phyloP scores from a whole-genome alignment of 257 asterid species.

The Henckelia pumila region DNA sequence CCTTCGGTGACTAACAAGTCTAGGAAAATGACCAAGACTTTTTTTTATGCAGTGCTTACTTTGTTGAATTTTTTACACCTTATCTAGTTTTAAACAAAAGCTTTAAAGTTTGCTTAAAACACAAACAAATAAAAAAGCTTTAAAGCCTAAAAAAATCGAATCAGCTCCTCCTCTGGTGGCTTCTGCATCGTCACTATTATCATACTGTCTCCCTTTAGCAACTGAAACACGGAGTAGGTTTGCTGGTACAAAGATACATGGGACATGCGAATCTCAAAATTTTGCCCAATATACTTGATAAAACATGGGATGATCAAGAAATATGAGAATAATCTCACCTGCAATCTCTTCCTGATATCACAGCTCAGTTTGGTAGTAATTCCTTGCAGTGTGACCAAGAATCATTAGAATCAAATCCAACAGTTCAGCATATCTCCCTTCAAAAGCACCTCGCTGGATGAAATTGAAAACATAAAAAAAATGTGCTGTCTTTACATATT shows the following conservation, averaged over 20 bases:
- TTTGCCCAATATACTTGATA: neutral
- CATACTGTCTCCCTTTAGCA: constrained; percentile 3
- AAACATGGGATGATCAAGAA: neutral
- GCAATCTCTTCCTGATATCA: constrained; percentile 8
- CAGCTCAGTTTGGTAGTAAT: constrained; percentile 13
- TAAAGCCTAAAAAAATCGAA: neutral
- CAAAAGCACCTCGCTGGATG: neutral
- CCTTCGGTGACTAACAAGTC: neutral
- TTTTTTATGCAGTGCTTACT: neutral
- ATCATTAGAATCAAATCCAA: neutral
- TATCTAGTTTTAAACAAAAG: neutral
- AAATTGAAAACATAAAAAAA: neutral
- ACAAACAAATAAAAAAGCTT: neutral
- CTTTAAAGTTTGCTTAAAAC: no score
- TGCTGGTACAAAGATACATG: constrained; percentile 10
- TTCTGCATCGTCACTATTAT: neutral
- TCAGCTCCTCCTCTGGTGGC: neutral
- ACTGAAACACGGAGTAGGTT: constrained; percentile 16
- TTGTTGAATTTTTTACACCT: neutral
- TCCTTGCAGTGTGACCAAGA: neutral
- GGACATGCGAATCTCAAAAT: neutral
- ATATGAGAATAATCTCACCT: neutral
- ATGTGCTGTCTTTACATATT: neutral
- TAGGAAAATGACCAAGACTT: neutral
- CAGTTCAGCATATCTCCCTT: neutral